Conservation (phyloP, 208 protist species). For the Acanthamoeba lenticulata region DNA sequence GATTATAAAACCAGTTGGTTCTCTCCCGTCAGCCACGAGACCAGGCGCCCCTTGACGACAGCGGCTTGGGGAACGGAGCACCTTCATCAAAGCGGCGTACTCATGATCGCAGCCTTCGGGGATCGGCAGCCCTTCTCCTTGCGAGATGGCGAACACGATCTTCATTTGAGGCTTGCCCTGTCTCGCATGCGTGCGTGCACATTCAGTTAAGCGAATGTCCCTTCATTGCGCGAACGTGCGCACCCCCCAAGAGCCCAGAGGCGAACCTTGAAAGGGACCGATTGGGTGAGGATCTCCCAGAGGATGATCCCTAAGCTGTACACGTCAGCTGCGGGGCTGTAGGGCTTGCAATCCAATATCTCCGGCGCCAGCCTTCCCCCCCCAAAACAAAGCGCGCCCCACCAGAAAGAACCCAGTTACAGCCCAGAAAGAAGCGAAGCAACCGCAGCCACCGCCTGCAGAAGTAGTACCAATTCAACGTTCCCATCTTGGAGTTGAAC, state of each 20-base stretch:
- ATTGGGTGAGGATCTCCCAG: conserved; percentile 10
- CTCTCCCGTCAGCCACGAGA: neutral
- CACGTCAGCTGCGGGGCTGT: conserved; percentile 18
- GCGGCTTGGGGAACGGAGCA: neutral
- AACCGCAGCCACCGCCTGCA: neutral
- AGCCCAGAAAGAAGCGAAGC: neutral
- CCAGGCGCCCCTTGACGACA: no score
- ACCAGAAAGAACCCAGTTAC: no score
- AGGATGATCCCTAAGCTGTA: neutral
- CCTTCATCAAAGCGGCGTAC: conserved; percentile 35
- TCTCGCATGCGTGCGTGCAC: no score
- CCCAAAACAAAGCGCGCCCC: neutral
- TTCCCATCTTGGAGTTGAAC: conserved; percentile 17
- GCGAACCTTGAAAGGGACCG: neutral
- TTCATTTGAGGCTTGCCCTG: neutral
- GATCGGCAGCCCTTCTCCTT: neutral
- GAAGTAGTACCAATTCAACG: conserved; percentile 10
- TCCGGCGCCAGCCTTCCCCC: neutral
- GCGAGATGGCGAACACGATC: neutral
- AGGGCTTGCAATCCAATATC: neutral
- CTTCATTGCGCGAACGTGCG: no score
- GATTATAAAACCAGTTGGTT: no score
- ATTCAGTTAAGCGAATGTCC: no score
- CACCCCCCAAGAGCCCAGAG: neutral
- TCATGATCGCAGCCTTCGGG: neutral